Percentiles rank a stretch among this genome's conserved stretches.
phyloP scores from a whole-genome alignment of 768 basidiomycete genomes.

The Daedaleopsis nitida region DNA sequence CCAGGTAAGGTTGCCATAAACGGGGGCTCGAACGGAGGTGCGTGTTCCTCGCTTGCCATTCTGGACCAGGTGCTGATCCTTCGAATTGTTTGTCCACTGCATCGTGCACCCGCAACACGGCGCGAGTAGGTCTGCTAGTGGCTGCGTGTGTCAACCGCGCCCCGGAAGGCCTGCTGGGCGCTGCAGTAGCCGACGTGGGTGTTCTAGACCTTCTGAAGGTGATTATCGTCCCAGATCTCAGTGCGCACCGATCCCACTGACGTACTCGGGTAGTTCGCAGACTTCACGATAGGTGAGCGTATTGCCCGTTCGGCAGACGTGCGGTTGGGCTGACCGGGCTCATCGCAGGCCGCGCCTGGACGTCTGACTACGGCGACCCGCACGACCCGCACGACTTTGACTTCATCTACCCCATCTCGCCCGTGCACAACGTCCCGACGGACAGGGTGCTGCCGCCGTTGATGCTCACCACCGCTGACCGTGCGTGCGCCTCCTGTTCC shows the following conservation, averaged over 20 bases:
- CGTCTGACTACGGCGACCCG: slow-evolving; percentile 76
- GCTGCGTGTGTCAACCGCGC: slow-evolving; percentile 85
- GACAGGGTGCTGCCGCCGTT: slow-evolving; percentile 64
- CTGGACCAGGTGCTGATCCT: slow-evolving; percentile 2
- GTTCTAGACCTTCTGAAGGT: slow-evolving; percentile 82
- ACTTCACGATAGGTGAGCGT: slow-evolving; percentile 69
- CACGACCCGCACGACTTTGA: slow-evolving; percentile 79
- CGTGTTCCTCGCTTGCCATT: slow-evolving; percentile 14
- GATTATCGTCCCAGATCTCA: slow-evolving; percentile 10
- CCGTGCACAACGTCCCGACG: slow-evolving; percentile 75
- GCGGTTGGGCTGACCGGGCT: slow-evolving; percentile 6
- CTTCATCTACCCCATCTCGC: slow-evolving; percentile 80
- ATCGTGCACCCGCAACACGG: background rate
- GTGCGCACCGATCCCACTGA: background rate
- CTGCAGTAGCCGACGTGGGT: slow-evolving; percentile 79
- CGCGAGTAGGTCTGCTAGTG: slow-evolving; percentile 63
- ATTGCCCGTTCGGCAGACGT: background rate
- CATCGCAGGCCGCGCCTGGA: slow-evolving; percentile 68
- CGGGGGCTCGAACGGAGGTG: slow-evolving; percentile 83
- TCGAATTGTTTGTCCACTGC: background rate
- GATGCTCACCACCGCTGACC: slow-evolving; percentile 82
- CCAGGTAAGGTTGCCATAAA: slow-evolving; percentile 74
- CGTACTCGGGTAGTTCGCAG: slow-evolving; percentile 52
- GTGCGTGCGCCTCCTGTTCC: slow-evolving; percentile 43
- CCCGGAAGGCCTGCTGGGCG: slow-evolving; percentile 75